Conservation (phyloP, 164 flowering plant genomes). For the Akebia trifoliata region DNA sequence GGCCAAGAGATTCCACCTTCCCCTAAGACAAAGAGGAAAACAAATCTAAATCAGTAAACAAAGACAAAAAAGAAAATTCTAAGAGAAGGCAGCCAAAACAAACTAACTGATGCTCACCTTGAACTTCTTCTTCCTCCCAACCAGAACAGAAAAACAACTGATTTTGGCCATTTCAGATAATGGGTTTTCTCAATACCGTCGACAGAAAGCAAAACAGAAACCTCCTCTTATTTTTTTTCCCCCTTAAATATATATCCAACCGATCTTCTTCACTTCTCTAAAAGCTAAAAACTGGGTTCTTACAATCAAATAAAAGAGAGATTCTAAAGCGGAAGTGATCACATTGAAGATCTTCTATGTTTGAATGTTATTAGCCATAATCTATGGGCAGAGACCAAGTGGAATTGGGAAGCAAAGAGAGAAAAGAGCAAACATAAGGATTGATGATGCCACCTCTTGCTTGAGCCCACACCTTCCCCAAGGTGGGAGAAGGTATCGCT, state of each 20-base stretch:
- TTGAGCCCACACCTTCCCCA: slow-evolving; percentile 26
- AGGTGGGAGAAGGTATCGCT: slow-evolving; percentile 25
- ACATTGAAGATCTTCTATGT: slow-evolving; percentile 5
- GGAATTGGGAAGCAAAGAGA: slow-evolving; percentile 13
- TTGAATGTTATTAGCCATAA: slow-evolving; percentile 61
- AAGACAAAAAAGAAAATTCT: background rate
- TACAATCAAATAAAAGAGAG: background rate
- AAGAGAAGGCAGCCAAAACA: background rate
- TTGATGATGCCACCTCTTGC: slow-evolving; percentile 13
- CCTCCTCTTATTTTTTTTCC: no score
- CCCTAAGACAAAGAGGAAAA: slow-evolving; percentile 14
- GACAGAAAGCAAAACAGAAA: background rate
- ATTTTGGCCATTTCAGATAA: slow-evolving; percentile 37
- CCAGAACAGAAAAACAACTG: slow-evolving; percentile 39
- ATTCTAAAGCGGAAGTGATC: slow-evolving; percentile 4
- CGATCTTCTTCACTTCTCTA: no score
- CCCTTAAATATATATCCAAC: no score
- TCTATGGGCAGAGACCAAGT: slow-evolving; percentile 59
- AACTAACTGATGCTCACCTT: slow-evolving; percentile 35
- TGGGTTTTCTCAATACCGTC: background rate
- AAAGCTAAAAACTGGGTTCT: background rate
- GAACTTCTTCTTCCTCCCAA: slow-evolving; percentile 47
- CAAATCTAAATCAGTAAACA: background rate
- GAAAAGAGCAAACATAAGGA: slow-evolving; percentile 5
- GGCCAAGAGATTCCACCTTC: slow-evolving; percentile 14